Evolutionary conservation across 2,329 filamentous ascomycete species (phyloP).

Genomic region (Cordyceps sp.): DNA sequence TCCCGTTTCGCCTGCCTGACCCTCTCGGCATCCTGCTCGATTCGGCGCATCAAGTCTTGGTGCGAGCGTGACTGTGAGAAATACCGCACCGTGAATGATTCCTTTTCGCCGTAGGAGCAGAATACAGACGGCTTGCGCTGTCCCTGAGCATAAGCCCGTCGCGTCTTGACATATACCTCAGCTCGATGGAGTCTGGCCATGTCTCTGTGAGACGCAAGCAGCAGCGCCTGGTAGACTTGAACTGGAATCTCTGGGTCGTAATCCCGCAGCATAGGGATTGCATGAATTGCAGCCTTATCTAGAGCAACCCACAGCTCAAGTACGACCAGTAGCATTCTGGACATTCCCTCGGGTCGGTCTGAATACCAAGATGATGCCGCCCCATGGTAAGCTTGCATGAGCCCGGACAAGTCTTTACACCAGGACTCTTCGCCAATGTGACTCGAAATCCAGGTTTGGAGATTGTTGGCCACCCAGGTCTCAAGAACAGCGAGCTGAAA

Average conservation of each 20-base stretch:
- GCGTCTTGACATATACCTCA: background rate
- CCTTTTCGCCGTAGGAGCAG: constrained; percentile 3
- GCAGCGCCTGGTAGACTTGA: constrained; percentile 22
- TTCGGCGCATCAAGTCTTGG: constrained; percentile 16
- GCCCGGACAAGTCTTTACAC: background rate
- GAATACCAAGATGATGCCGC: constrained; percentile 14
- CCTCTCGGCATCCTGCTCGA: constrained; percentile 19
- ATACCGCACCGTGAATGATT: constrained; percentile 7
- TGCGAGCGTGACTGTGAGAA: constrained; percentile 11
- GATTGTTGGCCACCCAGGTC: background rate
- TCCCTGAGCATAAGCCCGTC: background rate
- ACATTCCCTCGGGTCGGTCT: constrained; percentile 25
- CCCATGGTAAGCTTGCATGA: background rate
- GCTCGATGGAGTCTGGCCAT: constrained; percentile 10
- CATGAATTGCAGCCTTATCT: constrained; percentile 26
- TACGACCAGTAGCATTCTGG: constrained; percentile 36
- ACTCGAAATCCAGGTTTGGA: background rate
- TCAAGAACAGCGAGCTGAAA: background rate
- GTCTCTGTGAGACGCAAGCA: constrained; percentile 25
- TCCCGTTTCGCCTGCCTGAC: constrained; percentile 1
- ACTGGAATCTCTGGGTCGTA: constrained; percentile 28
- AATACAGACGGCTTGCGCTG: constrained; percentile 7
- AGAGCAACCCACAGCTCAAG: constrained; percentile 42
- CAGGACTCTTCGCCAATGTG: background rate
- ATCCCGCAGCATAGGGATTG: constrained; percentile 22